Evolutionary conservation across 2,329 filamentous ascomycete genomes (phyloP), one percentile per base, ranked within the genome.

Genomic region (Aspergillus chevalieri): DNA sequence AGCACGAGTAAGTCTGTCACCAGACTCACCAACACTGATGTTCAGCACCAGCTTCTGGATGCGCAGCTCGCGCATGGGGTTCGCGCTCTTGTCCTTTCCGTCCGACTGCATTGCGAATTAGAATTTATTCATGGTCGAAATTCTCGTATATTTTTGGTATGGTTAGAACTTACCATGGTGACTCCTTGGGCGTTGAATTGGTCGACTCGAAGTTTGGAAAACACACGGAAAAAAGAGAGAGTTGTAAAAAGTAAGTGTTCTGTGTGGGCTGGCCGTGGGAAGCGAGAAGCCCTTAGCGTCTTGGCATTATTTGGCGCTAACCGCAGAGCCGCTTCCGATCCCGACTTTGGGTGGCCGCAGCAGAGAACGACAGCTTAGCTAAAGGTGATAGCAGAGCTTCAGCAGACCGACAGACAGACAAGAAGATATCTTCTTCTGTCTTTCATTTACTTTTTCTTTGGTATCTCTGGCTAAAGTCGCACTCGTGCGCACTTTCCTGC

Each of bases 11-110:
- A 98, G 87, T 86, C 93, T 95, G 82, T 98, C 93, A 89, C 93
- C 93, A 86, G 92, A 97, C 84, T 98, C 93, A 80, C 93, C 93
- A 70, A 98, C 93, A 68, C 89, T 96, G 80, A 96, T 96, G 86
- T 96, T 96, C 75, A 96, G 88, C 78, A 95, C 91, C 77, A 96
- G 89, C 84, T 96, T 96, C 82, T 95, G 89, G 80, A 96, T 93
- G 82, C 90, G 89, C 75, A 97, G 89, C 82, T 98, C 92, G 82
- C 91, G 89, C 93, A 98, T 98, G 81, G 93, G 92, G 85, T 98
- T 98, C 76, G 82, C 80, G 75, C 82, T 76, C 84, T 97, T 96
- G 70, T 83, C 79, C 70, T 77, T 79, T 70, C 72, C 71, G 75
- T 92, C 88, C 76, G 86, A 80, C 77, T 82, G 68, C 67, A 75